These are phyloP conservation scores for Erucastrum elatum DNA, from an alignment of 345 rosid genomes.

Conservation along the genomic window DNA sequence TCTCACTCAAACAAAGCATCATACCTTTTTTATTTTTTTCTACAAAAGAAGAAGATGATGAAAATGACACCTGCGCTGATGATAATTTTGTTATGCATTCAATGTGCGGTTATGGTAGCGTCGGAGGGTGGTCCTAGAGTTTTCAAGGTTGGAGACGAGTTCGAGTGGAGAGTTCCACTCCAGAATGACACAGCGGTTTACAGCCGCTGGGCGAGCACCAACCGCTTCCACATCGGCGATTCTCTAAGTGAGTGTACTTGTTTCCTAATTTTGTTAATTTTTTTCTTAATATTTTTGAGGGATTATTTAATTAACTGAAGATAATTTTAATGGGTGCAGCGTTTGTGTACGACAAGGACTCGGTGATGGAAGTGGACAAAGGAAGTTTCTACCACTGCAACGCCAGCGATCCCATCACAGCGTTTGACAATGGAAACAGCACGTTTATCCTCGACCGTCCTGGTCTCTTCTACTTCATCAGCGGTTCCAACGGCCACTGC, in stretches of 20 bases:
- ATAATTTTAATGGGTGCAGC: conserved; percentile 31
- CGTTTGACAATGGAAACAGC: conserved; percentile 65
- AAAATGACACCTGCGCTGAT: conserved; percentile 14
- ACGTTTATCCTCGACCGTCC: conserved; percentile 56
- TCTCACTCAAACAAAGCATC: neutral
- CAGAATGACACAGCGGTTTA: conserved; percentile 48
- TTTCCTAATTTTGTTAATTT: neutral
- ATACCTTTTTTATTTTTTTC: neutral
- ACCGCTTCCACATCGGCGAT: conserved; percentile 70
- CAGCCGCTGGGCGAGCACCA: conserved; percentile 58
- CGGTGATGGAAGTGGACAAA: conserved; percentile 74
- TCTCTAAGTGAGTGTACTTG: conserved; percentile 51
- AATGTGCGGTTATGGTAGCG: conserved; percentile 16
- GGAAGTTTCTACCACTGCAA: conserved; percentile 77
- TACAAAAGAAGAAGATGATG: neutral
- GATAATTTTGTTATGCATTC: neutral
- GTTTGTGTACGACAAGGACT: conserved; percentile 71
- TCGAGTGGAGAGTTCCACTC: conserved; percentile 67
- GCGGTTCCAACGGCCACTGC: conserved; percentile 62
- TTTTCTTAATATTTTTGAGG: neutral
- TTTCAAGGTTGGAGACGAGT: conserved; percentile 62
- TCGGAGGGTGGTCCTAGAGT: conserved; percentile 47
- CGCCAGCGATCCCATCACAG: conserved; percentile 42
- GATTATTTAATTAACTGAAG: neutral
- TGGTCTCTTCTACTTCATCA: conserved; percentile 82